A percentile compares a stretch with the other conserved stretches of the same genome.
phyloP scores from a whole-genome alignment of 192 early-diverging fungal species.

The Coemansia sp. region DNA sequence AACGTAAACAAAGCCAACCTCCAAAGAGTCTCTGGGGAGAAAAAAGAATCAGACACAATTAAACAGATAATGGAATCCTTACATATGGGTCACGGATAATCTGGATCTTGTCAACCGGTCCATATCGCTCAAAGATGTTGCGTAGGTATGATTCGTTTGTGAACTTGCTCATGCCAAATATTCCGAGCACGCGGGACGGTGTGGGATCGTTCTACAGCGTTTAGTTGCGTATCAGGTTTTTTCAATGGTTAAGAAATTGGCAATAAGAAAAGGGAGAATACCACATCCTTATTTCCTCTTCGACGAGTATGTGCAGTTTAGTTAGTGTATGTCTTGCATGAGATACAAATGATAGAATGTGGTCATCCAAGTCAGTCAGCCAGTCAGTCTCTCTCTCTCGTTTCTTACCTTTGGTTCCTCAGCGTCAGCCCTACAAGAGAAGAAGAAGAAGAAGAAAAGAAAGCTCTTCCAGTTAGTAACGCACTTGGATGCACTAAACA shows the following conservation, averaged over 20 bases:
- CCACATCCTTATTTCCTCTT: too few species aligned
- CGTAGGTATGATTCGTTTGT: constrained; percentile 40
- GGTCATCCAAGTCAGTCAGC: too few species aligned
- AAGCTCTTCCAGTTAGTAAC: neutral
- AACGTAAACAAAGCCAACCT: too few species aligned
- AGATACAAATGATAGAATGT: neutral
- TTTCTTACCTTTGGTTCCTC: constrained; percentile 24
- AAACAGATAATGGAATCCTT: constrained; percentile 14
- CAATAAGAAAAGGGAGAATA: neutral
- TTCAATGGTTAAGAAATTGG: neutral
- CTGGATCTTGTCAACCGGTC: constrained; percentile 37
- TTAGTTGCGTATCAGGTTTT: neutral
- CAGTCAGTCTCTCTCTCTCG: too few species aligned
- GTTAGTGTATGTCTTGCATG: neutral
- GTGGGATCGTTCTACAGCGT: constrained; percentile 27
- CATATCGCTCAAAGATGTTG: constrained; percentile 41
- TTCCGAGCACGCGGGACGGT: constrained; percentile 43
- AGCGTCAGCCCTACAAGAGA: constrained; percentile 7
- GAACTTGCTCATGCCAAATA: constrained; percentile 57
- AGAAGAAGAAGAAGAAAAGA: neutral
- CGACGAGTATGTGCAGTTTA: too few species aligned
- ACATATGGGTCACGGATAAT: constrained; percentile 52
- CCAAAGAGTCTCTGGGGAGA: neutral
- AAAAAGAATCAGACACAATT: neutral
- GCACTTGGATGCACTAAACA: neutral